phyloP scores from a whole-genome alignment of 306 rosid species.

The Styphnolobium japonicum region DNA sequence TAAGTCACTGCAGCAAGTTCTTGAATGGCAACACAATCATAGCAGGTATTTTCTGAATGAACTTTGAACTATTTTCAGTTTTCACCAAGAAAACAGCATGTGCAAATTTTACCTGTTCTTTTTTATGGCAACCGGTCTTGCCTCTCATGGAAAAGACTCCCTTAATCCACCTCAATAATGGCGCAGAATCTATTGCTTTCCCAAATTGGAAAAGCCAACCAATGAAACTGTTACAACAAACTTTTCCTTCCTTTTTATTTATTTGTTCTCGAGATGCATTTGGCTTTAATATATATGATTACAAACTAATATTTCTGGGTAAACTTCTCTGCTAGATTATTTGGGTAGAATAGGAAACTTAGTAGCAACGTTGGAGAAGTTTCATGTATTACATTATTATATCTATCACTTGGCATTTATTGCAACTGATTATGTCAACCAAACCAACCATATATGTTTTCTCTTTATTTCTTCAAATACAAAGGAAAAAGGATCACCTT shows the following conservation, averaged over 20 bases:
- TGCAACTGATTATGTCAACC: not conserved
- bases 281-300: not conserved
- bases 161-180: not conserved
- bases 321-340: not conserved
- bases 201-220: not conserved
- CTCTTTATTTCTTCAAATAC: not conserved
- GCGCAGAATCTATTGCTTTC: not conserved
- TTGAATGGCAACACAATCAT: not conserved
- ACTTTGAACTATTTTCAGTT: not conserved
- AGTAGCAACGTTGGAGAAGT: not conserved
- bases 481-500: not conserved
- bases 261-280: not conserved
- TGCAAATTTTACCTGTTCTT: not conserved
- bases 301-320: not conserved
- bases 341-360: not conserved
- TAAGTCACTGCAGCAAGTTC: not conserved
- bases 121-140: not conserved
- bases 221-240: not conserved
- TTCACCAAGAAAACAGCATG: not conserved
- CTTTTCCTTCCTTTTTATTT: not conserved
- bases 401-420: not conserved
- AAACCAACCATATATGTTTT: not conserved
- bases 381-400: not conserved
- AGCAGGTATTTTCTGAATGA: not conserved
- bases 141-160: not conserved